Evolutionary conservation across 2,329 filamentous ascomycete species (phyloP).

Genomic region (Zarea fungicola): DNA sequence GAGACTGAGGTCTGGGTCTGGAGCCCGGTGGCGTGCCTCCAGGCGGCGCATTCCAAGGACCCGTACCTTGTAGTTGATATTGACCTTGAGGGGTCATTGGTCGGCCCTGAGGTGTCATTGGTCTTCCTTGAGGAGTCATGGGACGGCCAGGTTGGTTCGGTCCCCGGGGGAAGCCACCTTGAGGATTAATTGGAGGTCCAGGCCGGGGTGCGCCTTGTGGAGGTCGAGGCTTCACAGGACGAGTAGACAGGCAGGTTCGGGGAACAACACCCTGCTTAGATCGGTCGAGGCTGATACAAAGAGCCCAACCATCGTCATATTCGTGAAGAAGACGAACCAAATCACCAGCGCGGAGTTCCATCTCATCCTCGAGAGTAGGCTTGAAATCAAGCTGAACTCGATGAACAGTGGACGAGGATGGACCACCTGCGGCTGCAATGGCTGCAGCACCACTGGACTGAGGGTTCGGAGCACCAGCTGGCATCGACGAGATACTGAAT

Average conservation of each 20-base stretch:
- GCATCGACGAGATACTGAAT: conserved; percentile 52
- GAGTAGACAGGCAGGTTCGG: conserved; percentile 85
- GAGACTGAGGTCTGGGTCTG: conserved; percentile 23
- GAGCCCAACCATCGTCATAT: conserved; percentile 97
- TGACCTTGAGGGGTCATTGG: conserved; percentile 28
- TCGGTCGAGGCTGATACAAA: conserved; percentile 85
- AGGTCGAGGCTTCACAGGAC: conserved; percentile 80
- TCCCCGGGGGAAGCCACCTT: conserved; percentile 24
- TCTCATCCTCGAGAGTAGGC: conserved; percentile 87
- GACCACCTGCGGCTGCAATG: conserved; percentile 58
- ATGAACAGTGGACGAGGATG: conserved; percentile 63
- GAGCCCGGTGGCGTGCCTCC: conserved; percentile 6
- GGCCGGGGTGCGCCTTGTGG: conserved; percentile 42
- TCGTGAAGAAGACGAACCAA: conserved; percentile 87
- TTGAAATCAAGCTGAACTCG: conserved; percentile 92
- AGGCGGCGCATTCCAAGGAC: conserved; percentile 10
- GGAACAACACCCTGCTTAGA: conserved; percentile 91
- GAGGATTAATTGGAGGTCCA: conserved; percentile 49
- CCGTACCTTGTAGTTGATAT: conserved; percentile 34
- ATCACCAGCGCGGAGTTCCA: conserved; percentile 74
- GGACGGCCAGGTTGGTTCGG: conserved; percentile 19
- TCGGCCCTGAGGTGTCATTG: conserved; percentile 35
- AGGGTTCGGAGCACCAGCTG: conserved; percentile 32
- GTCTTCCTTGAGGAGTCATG: conserved; percentile 24
- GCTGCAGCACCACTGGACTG: conserved; percentile 50